Conservation (phyloP, 78 protist species). For the Monocercomonoides exilis region DNA sequence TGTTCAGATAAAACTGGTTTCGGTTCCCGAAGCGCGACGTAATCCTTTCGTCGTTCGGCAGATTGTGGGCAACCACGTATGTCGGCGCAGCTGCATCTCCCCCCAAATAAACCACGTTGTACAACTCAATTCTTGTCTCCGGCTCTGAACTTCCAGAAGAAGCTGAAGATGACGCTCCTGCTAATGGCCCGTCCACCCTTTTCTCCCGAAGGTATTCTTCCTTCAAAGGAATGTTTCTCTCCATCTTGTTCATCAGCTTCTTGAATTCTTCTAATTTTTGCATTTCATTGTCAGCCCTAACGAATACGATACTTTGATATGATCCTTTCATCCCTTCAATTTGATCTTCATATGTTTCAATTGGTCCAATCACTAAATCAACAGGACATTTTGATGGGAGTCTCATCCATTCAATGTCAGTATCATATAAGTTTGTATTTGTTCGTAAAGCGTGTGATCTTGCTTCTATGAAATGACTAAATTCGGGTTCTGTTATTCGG, state of each 20-base stretch:
- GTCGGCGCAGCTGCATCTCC: neutral
- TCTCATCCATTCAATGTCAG: neutral
- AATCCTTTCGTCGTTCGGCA: conserved; percentile 38
- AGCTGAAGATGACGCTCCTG: too few relatives aligned
- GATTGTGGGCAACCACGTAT: conserved; percentile 14
- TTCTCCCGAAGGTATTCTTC: neutral
- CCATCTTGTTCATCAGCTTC: neutral
- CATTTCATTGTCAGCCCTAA: neutral
- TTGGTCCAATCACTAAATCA: neutral
- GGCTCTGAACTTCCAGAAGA: neutral
- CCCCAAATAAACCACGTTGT: neutral
- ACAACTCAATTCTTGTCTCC: neutral
- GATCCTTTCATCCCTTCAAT: neutral
- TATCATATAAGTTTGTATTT: neutral
- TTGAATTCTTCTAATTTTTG: neutral
- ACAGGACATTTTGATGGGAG: neutral
- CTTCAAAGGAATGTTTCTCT: neutral
- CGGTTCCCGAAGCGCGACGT: conserved; percentile 16
- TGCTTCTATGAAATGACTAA: neutral
- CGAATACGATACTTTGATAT: neutral
- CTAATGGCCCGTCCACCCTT: too few relatives aligned
- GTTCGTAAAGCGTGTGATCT: neutral
- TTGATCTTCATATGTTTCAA: neutral
- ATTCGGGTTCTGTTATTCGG: neutral
- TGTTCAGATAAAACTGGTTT: conserved; percentile 27